Evolutionary conservation across 179 eudicot species (phyloP), one percentile per base, ranked within the genome.

Genomic region (Beta lomatogona): DNA sequence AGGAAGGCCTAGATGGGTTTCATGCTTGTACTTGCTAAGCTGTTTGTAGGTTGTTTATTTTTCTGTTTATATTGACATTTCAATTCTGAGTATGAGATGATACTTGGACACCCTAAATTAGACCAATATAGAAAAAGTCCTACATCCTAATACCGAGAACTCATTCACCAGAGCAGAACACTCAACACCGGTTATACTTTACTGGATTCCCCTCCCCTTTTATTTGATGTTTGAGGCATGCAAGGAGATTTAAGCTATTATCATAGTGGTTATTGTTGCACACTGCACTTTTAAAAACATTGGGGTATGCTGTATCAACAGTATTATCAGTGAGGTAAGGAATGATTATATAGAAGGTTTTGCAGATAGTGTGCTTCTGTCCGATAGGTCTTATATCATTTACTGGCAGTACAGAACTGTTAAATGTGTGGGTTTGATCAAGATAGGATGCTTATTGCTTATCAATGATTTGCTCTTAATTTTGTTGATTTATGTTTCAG

Each of bases 401-500:
- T 66, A 19, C 44, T 52, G 50, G 15, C 53, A 75, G 31, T 76
- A 54, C 65, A 28, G 18, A 44, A 60, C 52, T n/a, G 53, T 41
- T 19, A 21, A 76, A 58, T 28, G 44, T n/a, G 79, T 44, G 31
- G 54, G 9, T 19, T 3, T 13, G 22, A 54, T 73, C 64, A 55
- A 55, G 59, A 55, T 55, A 55, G 14, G 4, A 55, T 18, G 16
- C 21, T 28, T 21, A 21, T n/a, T 25, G 44, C 13, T 4, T 31
- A 64, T 25, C 4, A 3, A 25, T 5, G 25, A 28, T 14, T 64
- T 64, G 18, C 69, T 14, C 69, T 25, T 25, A 28, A 64, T 28
- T 64, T 64, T 80, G 71, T 48, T 58, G 71, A 13, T 16, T 57
- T 57, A 7, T 80, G 50, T 48, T 48, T n/a, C 9, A 71, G 73